phyloP scores from a whole-genome alignment of 2,329 filamentous ascomycete species.

The Pseudonectria foliicola region DNA sequence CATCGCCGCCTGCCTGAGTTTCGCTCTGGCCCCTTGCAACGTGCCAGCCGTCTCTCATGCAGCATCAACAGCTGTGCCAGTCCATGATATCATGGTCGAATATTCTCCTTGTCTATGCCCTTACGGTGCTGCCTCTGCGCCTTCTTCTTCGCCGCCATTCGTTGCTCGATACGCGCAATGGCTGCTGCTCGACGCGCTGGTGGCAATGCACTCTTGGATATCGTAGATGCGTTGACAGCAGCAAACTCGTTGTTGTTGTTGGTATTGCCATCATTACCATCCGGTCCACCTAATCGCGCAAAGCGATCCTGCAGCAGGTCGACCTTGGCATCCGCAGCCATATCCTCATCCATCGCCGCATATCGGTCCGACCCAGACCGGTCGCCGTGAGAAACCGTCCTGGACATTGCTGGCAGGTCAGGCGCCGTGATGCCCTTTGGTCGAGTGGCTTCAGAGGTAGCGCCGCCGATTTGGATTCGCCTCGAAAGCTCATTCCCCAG shows the following conservation, averaged over 20 bases:
- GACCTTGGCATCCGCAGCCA: constrained; percentile 28
- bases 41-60: no score
- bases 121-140: constrained; percentile 20
- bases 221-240: no score
- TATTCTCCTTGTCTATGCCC: constrained; percentile 45
- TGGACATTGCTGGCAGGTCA: constrained; percentile 22
- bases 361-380: constrained; percentile 9
- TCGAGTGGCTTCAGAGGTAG: constrained; percentile 15
- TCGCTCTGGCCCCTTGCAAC: no score
- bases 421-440: constrained; percentile 18
- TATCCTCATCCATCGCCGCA: constrained; percentile 11
- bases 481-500: constrained; percentile 27
- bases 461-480: constrained; percentile 23
- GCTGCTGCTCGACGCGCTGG: constrained; percentile 47
- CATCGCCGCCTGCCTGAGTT: no score
- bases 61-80: no score
- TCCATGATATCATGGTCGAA: constrained; percentile 26
- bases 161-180: constrained; percentile 46
- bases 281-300: constrained; percentile 36
- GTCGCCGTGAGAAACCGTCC: constrained; percentile 14
- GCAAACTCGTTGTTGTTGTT: no score
- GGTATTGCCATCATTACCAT: constrained; percentile 29
- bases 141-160: constrained; percentile 43
- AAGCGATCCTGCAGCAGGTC: constrained; percentile 41
- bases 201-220: constrained; percentile 37